Conservation (phyloP, 345 rosid genomes). For the Hypericum androsaemum region DNA sequence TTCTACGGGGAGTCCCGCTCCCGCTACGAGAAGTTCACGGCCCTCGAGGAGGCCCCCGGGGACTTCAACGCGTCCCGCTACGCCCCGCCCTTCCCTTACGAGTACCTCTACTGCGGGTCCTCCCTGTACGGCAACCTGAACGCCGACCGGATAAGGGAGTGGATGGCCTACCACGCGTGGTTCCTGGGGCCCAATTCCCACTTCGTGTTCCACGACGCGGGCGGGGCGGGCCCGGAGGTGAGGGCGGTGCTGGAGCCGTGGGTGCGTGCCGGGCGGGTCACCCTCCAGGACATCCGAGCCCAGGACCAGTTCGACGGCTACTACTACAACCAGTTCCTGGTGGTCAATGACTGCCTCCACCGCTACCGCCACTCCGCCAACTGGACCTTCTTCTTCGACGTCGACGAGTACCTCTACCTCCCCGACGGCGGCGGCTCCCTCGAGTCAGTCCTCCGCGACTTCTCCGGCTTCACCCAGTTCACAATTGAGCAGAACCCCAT, state of each 20-base stretch:
- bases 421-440: conserved; percentile 42
- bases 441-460: conserved; percentile 45
- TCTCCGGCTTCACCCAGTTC: conserved; percentile 61
- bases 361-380: conserved; percentile 53
- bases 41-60: conserved; percentile 54
- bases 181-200: conserved; percentile 76
- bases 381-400: conserved; percentile 85
- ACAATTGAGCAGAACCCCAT: conserved; percentile 90
- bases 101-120: conserved; percentile 76
- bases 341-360: conserved; percentile 80
- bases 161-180: conserved; percentile 94
- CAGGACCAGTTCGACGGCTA: conserved; percentile 67
- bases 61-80: conserved; percentile 38
- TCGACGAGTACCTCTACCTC: conserved; percentile 73
- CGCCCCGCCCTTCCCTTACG: conserved; percentile 51
- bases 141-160: conserved; percentile 59
- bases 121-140: conserved; percentile 69
- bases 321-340: conserved; percentile 75
- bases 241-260: conserved; percentile 61
- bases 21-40: conserved; percentile 44
- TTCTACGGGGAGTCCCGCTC: conserved; percentile 43
- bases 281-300: conserved; percentile 61
- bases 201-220: conserved; percentile 85
- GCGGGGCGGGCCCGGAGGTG: conserved; percentile 57
- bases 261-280: conserved; percentile 62